These are phyloP conservation scores for Phytophthora rubi DNA, from an alignment of 352 stramenopile genomes.

Conservation along the genomic window DNA sequence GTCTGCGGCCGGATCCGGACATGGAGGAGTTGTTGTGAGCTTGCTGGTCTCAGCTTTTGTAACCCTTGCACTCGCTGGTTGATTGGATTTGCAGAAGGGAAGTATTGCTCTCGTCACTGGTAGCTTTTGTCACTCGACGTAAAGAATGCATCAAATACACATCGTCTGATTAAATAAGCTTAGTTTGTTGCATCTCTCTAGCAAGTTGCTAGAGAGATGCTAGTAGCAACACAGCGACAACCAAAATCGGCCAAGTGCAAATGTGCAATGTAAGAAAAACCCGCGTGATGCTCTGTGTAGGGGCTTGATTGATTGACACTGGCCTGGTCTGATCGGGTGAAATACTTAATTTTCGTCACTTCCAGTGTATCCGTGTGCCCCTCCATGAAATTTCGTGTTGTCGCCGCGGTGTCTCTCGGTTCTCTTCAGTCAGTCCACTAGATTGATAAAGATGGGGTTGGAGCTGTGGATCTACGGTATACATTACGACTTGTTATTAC, in stretches of 20 bases:
- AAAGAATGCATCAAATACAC: too few species aligned
- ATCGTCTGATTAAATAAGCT: too few species aligned
- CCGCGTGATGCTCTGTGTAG: not conserved
- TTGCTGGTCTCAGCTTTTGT: constrained; percentile 10
- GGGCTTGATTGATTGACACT: not conserved
- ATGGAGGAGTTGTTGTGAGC: constrained; percentile 1
- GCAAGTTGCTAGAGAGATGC: too few species aligned
- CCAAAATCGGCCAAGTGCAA: not conserved
- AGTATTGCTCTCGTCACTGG: too few species aligned
- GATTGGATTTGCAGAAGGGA: not conserved
- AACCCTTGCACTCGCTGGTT: constrained; percentile 6
- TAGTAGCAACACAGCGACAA: too few species aligned
- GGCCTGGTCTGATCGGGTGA: constrained; percentile 16
- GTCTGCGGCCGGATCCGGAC: constrained; percentile 5
- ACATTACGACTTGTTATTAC: too few species aligned
- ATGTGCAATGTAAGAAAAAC: not conserved
- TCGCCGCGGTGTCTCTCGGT: not conserved
- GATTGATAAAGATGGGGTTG: too few species aligned
- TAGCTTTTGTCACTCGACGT: too few species aligned
- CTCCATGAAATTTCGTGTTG: not conserved
- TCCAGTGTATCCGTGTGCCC: constrained; percentile 14
- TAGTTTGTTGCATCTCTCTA: too few species aligned
- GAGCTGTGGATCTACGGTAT: too few species aligned
- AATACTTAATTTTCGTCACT: constrained; percentile 18
- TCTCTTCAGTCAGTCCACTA: not conserved